Evolutionary conservation across 345 rosid species (phyloP).

Genomic region (Eutrema japonicum): DNA sequence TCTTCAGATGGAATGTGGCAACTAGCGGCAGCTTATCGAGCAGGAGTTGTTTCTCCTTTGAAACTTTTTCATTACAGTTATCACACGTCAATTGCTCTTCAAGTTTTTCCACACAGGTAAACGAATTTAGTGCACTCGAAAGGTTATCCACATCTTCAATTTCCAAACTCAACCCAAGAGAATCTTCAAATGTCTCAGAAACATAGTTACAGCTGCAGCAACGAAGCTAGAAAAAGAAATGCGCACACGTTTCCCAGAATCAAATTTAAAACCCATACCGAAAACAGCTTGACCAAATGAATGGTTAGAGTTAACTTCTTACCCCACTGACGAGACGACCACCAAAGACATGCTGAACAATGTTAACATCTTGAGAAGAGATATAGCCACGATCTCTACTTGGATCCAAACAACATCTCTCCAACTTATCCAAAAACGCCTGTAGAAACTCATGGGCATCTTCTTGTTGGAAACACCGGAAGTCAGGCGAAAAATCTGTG

Average conservation of each 20-base stretch:
- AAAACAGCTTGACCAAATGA: not conserved
- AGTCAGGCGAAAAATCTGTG: constrained; percentile 63
- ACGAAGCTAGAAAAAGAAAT: constrained; percentile 52
- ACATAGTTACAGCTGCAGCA: constrained; percentile 71
- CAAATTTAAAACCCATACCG: not conserved
- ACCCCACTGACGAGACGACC: constrained; percentile 79
- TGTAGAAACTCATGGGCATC: constrained; percentile 92
- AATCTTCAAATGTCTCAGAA: constrained; percentile 65
- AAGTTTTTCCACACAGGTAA: constrained; percentile 75
- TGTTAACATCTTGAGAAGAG: constrained; percentile 45
- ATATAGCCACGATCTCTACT: constrained; percentile 28
- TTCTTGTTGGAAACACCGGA: constrained; percentile 68
- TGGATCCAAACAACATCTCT: constrained; percentile 58
- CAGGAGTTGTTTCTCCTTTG: constrained; percentile 77
- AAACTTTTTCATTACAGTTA: constrained; percentile 64
- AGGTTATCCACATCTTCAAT: constrained; percentile 65
- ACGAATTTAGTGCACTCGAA: constrained; percentile 65
- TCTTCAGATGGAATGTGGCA: constrained; percentile 82
- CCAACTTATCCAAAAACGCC: constrained; percentile 71
- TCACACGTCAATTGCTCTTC: constrained; percentile 73
- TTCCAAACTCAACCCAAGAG: constrained; percentile 78
- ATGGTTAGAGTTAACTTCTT: constrained; percentile 30
- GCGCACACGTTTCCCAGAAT: not conserved
- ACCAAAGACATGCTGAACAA: constrained; percentile 65
- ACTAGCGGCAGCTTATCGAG: constrained; percentile 68